phyloP scores from a whole-genome alignment of 2,329 filamentous ascomycete species.

The Fusarium torulosum region DNA sequence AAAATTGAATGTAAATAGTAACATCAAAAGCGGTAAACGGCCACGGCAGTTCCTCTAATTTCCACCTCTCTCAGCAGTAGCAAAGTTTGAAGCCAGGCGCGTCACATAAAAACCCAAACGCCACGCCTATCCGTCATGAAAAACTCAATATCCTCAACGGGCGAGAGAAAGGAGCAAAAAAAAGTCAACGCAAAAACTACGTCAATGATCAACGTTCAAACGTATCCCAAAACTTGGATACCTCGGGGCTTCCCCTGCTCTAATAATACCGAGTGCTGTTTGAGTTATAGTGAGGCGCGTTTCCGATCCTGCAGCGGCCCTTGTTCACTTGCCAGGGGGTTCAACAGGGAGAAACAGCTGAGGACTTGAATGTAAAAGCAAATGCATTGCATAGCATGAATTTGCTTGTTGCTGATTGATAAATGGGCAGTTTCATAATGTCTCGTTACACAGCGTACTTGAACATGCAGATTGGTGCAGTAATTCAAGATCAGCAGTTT shows the following conservation, averaged over 20 bases:
- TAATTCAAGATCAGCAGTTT: slow-evolving; percentile 21
- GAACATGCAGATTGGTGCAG: slow-evolving; percentile 11
- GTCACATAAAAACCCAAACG: slow-evolving; percentile 26
- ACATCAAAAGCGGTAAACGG: background rate
- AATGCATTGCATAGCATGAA: slow-evolving; percentile 28
- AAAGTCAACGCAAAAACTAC: background rate
- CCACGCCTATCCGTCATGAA: slow-evolving; percentile 6
- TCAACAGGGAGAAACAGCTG: slow-evolving; percentile 12
- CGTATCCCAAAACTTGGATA: slow-evolving; percentile 5
- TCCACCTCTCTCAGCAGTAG: slow-evolving; percentile 6
- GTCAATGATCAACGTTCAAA: background rate
- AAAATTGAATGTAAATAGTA: background rate
- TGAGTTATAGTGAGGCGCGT: slow-evolving; percentile 37
- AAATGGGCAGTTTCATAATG: slow-evolving; percentile 39
- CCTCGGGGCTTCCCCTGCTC: slow-evolving; percentile 6
- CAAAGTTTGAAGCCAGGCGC: slow-evolving; percentile 6
- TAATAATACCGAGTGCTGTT: slow-evolving; percentile 28
- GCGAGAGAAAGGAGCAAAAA: background rate
- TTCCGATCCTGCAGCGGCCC: slow-evolving; percentile 37
- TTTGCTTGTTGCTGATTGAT: slow-evolving; percentile 11
- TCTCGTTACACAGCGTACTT: slow-evolving; percentile 26
- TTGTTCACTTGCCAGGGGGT: slow-evolving; percentile 9
- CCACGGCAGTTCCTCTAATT: slow-evolving; percentile 5
- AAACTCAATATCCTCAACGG: slow-evolving; percentile 8
- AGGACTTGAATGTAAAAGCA: slow-evolving; percentile 12